Conservation (phyloP, 2,329 filamentous ascomycete species). For the Cytospora piceicola region DNA sequence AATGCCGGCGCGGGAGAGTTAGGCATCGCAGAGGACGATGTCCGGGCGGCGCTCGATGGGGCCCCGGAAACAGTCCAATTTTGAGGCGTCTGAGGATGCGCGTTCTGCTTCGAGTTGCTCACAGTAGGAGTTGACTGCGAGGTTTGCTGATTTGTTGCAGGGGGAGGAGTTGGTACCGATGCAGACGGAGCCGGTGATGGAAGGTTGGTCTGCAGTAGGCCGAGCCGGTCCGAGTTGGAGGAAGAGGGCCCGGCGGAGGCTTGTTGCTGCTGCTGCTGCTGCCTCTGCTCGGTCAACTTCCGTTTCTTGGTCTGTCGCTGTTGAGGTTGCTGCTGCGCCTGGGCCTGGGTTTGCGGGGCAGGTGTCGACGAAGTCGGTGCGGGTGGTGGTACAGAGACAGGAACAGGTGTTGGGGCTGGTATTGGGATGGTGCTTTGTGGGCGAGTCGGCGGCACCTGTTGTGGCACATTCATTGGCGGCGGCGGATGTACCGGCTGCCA, state of each 20-base stretch:
- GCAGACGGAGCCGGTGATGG: slow-evolving; percentile 31
- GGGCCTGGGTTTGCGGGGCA: slow-evolving; percentile 15
- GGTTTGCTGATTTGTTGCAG: slow-evolving; percentile 28
- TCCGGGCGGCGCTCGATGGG: slow-evolving; percentile 35
- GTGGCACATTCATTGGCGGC: slow-evolving; percentile 30
- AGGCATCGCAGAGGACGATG: slow-evolving; percentile 45
- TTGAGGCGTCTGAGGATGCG: slow-evolving; percentile 29
- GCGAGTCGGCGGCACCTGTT: slow-evolving; percentile 32
- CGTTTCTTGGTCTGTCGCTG: slow-evolving; percentile 31
- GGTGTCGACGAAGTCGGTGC: slow-evolving; percentile 27
- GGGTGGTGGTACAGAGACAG: slow-evolving; percentile 26
- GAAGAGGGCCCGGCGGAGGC: slow-evolving; percentile 27
- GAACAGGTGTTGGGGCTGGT: slow-evolving; percentile 26
- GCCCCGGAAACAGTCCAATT: slow-evolving; percentile 29
- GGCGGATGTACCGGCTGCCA: slow-evolving; percentile 34
- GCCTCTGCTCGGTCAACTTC: slow-evolving; percentile 29
- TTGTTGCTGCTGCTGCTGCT: slow-evolving; percentile 34
- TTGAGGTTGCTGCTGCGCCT: slow-evolving; percentile 23
- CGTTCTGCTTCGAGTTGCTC: slow-evolving; percentile 27
- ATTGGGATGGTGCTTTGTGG: slow-evolving; percentile 29
- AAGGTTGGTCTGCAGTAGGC: slow-evolving; percentile 29
- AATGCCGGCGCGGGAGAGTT: slow-evolving; percentile 53
- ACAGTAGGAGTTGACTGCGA: slow-evolving; percentile 27
- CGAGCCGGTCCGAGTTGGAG: slow-evolving; percentile 27
- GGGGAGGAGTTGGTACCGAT: slow-evolving; percentile 29